These are phyloP conservation scores for Cladosporium sp. DNA, from an alignment of 2,329 filamentous ascomycete genomes.

Conservation along the genomic window DNA sequence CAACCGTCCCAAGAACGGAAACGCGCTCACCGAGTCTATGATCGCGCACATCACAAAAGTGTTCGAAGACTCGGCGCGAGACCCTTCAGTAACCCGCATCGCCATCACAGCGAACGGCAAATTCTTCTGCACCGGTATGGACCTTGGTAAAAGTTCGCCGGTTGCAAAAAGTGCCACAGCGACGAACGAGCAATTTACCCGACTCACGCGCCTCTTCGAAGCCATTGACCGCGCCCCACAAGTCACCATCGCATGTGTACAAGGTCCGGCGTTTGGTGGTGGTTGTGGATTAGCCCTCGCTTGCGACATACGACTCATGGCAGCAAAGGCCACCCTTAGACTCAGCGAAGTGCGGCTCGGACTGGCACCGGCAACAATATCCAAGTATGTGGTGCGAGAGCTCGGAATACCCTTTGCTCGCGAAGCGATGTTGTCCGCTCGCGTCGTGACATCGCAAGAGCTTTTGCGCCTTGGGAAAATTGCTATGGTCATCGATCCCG, in stretches of 20 bases:
- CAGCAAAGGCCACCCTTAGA: slow-evolving; percentile 21
- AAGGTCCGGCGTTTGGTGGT: slow-evolving; percentile 23
- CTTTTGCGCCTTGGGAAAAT: neutral
- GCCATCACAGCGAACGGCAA: slow-evolving; percentile 24
- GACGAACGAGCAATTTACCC: slow-evolving; percentile 21
- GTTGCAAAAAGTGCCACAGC: slow-evolving; percentile 17
- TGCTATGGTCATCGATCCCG: slow-evolving; percentile 17
- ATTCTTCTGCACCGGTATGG: slow-evolving; percentile 30
- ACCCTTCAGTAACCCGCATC: slow-evolving; percentile 23
- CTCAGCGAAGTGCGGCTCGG: slow-evolving; percentile 26
- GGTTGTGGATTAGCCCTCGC: slow-evolving; percentile 26
- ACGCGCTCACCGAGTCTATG: slow-evolving; percentile 25
- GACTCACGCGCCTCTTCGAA: slow-evolving; percentile 21
- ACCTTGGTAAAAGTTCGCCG: slow-evolving; percentile 21
- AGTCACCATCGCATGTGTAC: slow-evolving; percentile 23
- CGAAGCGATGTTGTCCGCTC: slow-evolving; percentile 3
- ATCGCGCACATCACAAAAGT: slow-evolving; percentile 22
- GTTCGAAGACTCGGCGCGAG: slow-evolving; percentile 20
- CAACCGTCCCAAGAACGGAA: slow-evolving; percentile 24
- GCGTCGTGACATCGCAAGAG: neutral
- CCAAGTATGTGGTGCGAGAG: slow-evolving; percentile 14
- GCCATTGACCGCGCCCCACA: slow-evolving; percentile 25
- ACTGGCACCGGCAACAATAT: slow-evolving; percentile 26
- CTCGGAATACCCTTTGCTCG: slow-evolving; percentile 21
- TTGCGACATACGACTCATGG: slow-evolving; percentile 25